These are phyloP conservation scores for Penicillium diatomitis DNA, from an alignment of 495 filamentous ascomycete genomes.

Conservation along the genomic window DNA sequence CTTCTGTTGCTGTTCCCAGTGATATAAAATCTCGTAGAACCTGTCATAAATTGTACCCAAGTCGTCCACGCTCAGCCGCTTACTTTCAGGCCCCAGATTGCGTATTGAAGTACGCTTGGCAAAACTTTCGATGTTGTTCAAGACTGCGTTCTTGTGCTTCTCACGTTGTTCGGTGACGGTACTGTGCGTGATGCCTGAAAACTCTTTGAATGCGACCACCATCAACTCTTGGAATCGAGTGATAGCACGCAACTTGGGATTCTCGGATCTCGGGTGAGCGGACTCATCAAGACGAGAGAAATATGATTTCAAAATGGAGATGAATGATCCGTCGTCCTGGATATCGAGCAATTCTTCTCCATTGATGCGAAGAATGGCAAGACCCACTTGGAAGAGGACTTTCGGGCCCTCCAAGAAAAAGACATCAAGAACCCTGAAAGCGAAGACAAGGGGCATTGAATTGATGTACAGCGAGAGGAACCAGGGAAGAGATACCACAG, in stretches of 20 bases:
- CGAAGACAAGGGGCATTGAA: constrained; percentile 96
- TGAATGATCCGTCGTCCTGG: constrained; percentile 91
- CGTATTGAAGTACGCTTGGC: constrained; percentile 93
- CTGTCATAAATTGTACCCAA: constrained; percentile 83
- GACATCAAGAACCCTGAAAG: constrained; percentile 90
- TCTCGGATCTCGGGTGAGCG: constrained; percentile 89
- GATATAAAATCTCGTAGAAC: constrained; percentile 85
- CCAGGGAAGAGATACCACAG: constrained; percentile 95
- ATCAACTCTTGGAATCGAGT: constrained; percentile 96
- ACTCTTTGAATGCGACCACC: constrained; percentile 98
- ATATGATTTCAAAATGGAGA: constrained; percentile 90
- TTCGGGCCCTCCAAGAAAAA: constrained; percentile 98
- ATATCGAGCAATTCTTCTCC: constrained; percentile 96
- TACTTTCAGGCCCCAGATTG: constrained; percentile 92
- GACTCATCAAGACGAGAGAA: constrained; percentile 90
- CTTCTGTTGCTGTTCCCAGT: constrained; percentile 73
- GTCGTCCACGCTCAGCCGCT: constrained; percentile 75
- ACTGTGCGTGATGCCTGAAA: constrained; percentile 85
- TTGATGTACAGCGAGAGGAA: constrained; percentile 98
- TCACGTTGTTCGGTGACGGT: constrained; percentile 81
- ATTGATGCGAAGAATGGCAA: constrained; percentile 95
- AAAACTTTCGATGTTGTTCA: constrained; percentile 93
- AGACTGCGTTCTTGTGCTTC: constrained; percentile 84
- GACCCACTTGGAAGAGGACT: constrained; percentile 90
- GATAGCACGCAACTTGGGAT: constrained; percentile 83